Evolutionary conservation across 1,284 basidiomycete genomes (phyloP).

Genomic region (Puccinia horiana): DNA sequence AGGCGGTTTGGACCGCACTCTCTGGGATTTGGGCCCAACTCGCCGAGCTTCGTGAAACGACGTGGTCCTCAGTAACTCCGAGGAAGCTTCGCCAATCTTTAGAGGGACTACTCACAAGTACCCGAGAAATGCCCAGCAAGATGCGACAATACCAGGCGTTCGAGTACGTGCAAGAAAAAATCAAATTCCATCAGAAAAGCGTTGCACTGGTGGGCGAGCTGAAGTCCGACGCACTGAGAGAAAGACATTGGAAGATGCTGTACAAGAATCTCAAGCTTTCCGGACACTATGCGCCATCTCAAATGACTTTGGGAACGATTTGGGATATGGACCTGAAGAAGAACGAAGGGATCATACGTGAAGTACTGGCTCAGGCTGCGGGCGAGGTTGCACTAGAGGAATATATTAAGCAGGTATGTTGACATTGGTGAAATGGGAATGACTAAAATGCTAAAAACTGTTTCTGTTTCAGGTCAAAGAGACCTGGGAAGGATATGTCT

Average conservation of each 20-base stretch:
- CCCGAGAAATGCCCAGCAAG: conserved; percentile 96
- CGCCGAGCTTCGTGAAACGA: conserved; percentile 78
- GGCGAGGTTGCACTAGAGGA: conserved; percentile 70
- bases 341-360: conserved; percentile 87
- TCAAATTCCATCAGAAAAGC: conserved; percentile 82
- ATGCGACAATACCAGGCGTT: conserved; percentile 99
- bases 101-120: conserved; percentile 81
- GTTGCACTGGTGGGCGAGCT: conserved; percentile 86
- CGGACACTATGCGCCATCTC: conserved; percentile 60
- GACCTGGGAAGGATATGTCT: conserved; percentile 90
- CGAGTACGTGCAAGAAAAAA: conserved; percentile 91
- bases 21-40: conserved; percentile 96
- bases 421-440: conserved; percentile 56
- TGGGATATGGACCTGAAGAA: conserved; percentile 95
- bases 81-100: conserved; percentile 92
- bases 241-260: conserved; percentile 96
- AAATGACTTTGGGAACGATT: conserved; percentile 93
- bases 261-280: conserved; percentile 77
- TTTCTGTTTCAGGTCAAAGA: conserved; percentile 73
- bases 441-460: neutral
- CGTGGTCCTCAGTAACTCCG: conserved; percentile 87
- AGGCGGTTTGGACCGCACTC: conserved; percentile 97
- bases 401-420: conserved; percentile 64
- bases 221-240: conserved; percentile 94
- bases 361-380: conserved; percentile 94